Base-by-base conservation (phyloP, 768 basidiomycete genomes). In the Auriscalpium orientale region DNA sequence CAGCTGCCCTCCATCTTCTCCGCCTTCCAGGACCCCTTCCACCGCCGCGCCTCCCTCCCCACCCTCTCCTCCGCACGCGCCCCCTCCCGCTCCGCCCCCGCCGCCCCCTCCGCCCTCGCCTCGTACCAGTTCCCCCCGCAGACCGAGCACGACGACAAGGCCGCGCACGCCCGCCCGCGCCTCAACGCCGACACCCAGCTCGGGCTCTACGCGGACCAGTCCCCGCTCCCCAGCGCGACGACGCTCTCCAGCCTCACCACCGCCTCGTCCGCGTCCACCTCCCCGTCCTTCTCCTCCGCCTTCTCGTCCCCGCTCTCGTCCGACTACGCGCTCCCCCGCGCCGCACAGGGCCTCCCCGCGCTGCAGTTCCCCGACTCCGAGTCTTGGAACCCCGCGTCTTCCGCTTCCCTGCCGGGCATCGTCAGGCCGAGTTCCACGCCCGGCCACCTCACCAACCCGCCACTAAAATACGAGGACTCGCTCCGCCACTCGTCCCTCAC, bases 1-100 rank as follows among this genome's bases (percentile, higher is more conserved):
- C 82, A 85, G 71, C 76, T 89, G 16, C 87, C 87, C 16, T 85
- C 86, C 64, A 86, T 89, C 62, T 87, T 85, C 61, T 79, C 82
- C 35, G 77, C 81, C 34, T 84, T 88, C 58, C 82, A 84, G 67
- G 85, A 85, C 66, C 73, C 76, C 22, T 70, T 79, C 66, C 68
- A 84, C 46, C 70, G 87, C 54, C 81, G 86, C 46, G 73, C 83
- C 4, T 86, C 86, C 3, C 74, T 89, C 20, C 85, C 86, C 2
- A 79, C 76, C 50, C 74, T 86, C 46, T 71, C 75, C 66, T 75
- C 81, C 18, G 82, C 84, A 53, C 22, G 67, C 15, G 62, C 67
- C 59, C 76, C 80, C 37, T n/a, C 84, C 84, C 1, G 82, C 84
- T 66, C 70, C 77, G 35, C 71, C 51, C 66, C 67, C 58, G 67